Base-by-base conservation (phyloP, 257 asterid species). In the Solanum corneliomulleri region DNA sequence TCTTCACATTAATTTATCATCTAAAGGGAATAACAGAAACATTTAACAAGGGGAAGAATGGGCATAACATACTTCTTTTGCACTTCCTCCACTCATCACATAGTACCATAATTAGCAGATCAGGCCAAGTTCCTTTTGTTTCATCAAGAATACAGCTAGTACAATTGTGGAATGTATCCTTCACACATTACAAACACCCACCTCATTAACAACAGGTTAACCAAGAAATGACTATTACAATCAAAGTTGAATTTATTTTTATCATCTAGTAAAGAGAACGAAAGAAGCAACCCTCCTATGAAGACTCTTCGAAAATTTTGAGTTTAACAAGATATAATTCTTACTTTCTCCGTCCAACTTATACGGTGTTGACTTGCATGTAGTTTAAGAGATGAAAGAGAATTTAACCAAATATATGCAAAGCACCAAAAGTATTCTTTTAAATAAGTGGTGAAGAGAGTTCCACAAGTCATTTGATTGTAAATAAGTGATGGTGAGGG, bases 51-150 rank as follows among this genome's bases (percentile, higher is more conserved):
- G 44, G 7, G 52, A 76, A 11, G 60, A n/a, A 81, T 49, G 69
- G 29, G 39, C 85, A 81, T 49, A 49, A 49, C 85, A 75, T 82
- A 95, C 99, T 98, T 94, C 98, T 94, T 95, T 97, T 97, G 94
- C 99, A 97, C 90, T 95, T 95, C 91, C 94, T 95, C 99, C 99
- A 97, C 92, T 97, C 99, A 89, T 97, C 97, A 90, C 93, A 93
- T 58, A 97, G 90, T 87, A 93, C 91, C 21, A 92, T 83, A 82
- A 92, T 90, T 88, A 97, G 90, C 86, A 93, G 60, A 93, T 97
- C 99, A 89, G 93, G 88, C 99, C 99, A 97, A 85, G 94, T 90
- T 90, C 99, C 99, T 85, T 89, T 91, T 47, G 98, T 88, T 94
- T 97, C 99, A 92, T 93, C 93, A 62, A 97, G 88, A 87, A 97